Conservation (phyloP, 257 asterid species). For the Eucommia ulmoides region DNA sequence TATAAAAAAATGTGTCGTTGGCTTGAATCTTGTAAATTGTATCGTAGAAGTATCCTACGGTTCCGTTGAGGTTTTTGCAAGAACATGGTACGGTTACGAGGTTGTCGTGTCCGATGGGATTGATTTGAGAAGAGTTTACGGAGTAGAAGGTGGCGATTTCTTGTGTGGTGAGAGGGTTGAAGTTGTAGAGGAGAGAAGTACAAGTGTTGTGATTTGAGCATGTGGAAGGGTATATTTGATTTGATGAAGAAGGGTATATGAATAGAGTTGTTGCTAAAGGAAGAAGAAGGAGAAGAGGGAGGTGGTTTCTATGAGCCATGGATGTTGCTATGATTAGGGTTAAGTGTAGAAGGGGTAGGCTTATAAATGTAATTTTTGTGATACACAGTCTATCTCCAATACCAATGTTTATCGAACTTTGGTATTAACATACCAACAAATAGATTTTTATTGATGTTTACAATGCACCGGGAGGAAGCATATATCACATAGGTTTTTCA, state of each 20-base stretch:
- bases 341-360: slow-evolving; percentile 1
- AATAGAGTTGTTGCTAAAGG: slow-evolving; percentile 5
- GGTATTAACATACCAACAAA: too few species aligned
- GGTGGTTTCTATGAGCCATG: slow-evolving; percentile 28
- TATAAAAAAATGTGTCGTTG: slow-evolving; percentile 25
- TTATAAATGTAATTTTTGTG: too few species aligned
- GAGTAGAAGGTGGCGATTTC: slow-evolving; percentile 35
- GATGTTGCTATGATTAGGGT: slow-evolving; percentile 10
- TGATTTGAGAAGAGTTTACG: slow-evolving; percentile 30
- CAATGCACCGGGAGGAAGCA: too few species aligned
- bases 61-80: slow-evolving; percentile 38
- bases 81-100: slow-evolving; percentile 48
- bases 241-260: slow-evolving; percentile 11
- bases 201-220: slow-evolving; percentile 35
- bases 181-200: slow-evolving; percentile 49
- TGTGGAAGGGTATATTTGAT: slow-evolving; percentile 20
- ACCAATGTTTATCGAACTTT: too few species aligned
- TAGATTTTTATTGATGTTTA: too few species aligned
- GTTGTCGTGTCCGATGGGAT: slow-evolving; percentile 20
- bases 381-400: too few species aligned
- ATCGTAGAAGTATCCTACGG: slow-evolving; percentile 47
- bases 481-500: too few species aligned
- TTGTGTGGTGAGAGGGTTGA: slow-evolving; percentile 23
- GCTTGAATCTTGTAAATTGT: slow-evolving; percentile 24
- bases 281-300: slow-evolving; percentile 17